A percentile compares a stretch with the other conserved stretches of the same genome.
Evolutionary conservation across 345 rosid genomes (phyloP).

Genomic region (Aquilaria sinensis): DNA sequence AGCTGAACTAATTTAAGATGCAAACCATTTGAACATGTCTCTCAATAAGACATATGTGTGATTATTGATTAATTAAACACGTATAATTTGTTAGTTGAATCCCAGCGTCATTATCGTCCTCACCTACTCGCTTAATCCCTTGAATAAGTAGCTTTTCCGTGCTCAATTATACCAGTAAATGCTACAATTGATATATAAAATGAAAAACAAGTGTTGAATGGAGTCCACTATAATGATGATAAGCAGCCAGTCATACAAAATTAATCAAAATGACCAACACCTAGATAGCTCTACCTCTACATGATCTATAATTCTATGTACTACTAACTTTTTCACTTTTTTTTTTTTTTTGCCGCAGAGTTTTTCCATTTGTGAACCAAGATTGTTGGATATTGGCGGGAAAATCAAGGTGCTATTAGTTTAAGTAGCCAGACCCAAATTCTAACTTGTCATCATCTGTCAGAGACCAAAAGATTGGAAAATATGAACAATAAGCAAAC

Average conservation of each 20-base stretch:
- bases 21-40: too few species aligned
- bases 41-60: too few species aligned
- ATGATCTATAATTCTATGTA: too few species aligned
- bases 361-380: slow-evolving; percentile 11
- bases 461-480: slow-evolving; percentile 17
- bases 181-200: too few species aligned
- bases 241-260: slow-evolving; percentile 14
- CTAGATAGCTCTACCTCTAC: background rate
- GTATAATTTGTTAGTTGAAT: too few species aligned
- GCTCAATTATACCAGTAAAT: too few species aligned
- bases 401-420: slow-evolving; percentile 22
- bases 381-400: slow-evolving; percentile 33
- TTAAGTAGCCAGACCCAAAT: slow-evolving; percentile 27
- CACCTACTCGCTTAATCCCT: too few species aligned
- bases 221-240: slow-evolving; percentile 21
- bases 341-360: background rate
- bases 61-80: too few species aligned
- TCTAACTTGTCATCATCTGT: slow-evolving; percentile 35
- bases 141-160: too few species aligned
- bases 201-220: slow-evolving; percentile 2
- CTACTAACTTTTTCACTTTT: background rate
- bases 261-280: slow-evolving; percentile 13
- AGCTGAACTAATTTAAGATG: too few species aligned
- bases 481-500: slow-evolving; percentile 19
- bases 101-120: too few species aligned